Evolutionary conservation across 441 rosid species (phyloP), one percentile per base, ranked within the genome.

Genomic region (Populus hybrid): DNA sequence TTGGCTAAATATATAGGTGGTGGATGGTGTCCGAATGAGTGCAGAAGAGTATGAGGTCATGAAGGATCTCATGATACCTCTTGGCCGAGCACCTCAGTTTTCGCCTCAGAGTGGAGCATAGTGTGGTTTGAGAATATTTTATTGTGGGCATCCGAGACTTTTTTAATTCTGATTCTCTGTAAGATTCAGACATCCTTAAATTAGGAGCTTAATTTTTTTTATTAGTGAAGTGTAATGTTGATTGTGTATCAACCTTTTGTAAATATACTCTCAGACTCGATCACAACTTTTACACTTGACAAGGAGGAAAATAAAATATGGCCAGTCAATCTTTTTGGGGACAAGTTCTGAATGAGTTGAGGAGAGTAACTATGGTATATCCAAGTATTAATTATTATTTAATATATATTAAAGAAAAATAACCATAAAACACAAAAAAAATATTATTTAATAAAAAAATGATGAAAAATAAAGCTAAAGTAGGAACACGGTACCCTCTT

Each of bases 11-110:
- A 32, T 54, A 76, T 79, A 94, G 99, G 86, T 94, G 68, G 76
- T 90, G 81, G 92, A 84, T 81, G 93, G 89, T 73, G 90, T 93
- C 32, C 93, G 82, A 6, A 85, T 91, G 65, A 86, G 89, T 67
- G 72, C 77, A 61, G 98, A 91, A 82, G 99, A 95, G 83, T 92
- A 90, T 20, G 95, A 93, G 82, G 76, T 81, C 65, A 90, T 95
- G 97, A 93, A 86, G 86, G 94, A 95, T 76, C 85, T 92, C 16
- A 80, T 90, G 28, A 81, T 90, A 65, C 97, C 98, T 34, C 90
- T 90, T 54, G 98, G 95, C 63, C 92, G 94, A 82, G 89, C 85
- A 67, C 91, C 99, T 73, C 87, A 84, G 36, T 87, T 92, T 81
- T 85, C 89, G 10, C 82, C 90, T 26, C 88, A 83, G 75, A 87